Evolutionary conservation across 164 flowering plant genomes (phyloP), one percentile per base, ranked within the genome.

Genomic region (Houttuynia cordata): DNA sequence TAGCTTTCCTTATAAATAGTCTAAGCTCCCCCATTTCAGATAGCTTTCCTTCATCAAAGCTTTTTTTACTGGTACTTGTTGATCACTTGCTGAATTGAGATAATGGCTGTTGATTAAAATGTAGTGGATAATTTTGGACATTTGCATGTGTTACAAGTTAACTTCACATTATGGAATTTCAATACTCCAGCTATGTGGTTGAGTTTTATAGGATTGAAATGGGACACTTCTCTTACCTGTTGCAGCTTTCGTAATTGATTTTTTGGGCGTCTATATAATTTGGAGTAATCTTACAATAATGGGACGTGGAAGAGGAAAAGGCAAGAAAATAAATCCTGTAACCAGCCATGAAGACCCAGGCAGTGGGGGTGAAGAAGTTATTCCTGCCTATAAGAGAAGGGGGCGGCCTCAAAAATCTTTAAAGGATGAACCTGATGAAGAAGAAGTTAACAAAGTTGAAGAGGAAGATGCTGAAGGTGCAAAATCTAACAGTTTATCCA

Each of bases 261-360:
- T 61, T 57, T 65, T 69, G 62, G 47, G 63, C 24, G 56, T 51
- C 64, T 65, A 57, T 63, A 64, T 64, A 19, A 34, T 13, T 40
- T 21, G 24, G 25, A 51, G 25, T 52, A 61, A 64, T 45, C 49
- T 45, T 45, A 45, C 49, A 45, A 45, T 37, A 56, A 83, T 89
- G 94, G 88, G 94, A 57, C 82, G 90, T 74, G 92, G 85, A 57
- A 85, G 91, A 80, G 89, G 88, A 63, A 89, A 82, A 70, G 85
- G 83, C 53, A 87, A 78, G 77, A 89, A 81, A 75, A 67, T 65
- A 18, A 74, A 74, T 56, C 74, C 66, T 67, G 72, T 67, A 53
- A 40, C 69, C 30, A 70, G 64, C 67, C 78, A 73, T 63, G 89
- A 86, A 30, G 91, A 89, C 67, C 70, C 72, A 25, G 83, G 84